Evolutionary conservation across 805 yeast genomes (phyloP).

Genomic region (Wickerhamomyces ciferrii): DNA sequence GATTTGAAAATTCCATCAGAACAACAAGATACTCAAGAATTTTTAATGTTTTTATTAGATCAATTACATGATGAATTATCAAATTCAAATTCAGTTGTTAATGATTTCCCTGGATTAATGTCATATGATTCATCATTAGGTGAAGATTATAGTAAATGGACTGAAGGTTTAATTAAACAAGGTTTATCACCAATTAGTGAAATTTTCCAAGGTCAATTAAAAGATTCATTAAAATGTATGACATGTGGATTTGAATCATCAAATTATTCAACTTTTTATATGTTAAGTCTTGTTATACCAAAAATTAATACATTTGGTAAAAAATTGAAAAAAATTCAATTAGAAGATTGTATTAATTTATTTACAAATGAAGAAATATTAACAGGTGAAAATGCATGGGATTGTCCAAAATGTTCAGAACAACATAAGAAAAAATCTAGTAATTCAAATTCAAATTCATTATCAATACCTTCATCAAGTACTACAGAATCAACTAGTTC

Average conservation of each 20-base stretch:
- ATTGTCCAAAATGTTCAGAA: conserved; percentile 62
- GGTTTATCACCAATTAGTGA: conserved; percentile 66
- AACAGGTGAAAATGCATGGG: conserved; percentile 77
- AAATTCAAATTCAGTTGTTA: conserved; percentile 29
- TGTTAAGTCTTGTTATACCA: conserved; percentile 61
- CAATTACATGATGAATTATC: conserved; percentile 63
- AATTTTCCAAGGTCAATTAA: conserved; percentile 69
- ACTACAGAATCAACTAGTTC: background rate
- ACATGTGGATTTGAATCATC: conserved; percentile 58
- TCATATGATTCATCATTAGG: conserved; percentile 25
- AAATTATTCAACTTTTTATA: conserved; percentile 57
- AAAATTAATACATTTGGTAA: conserved; percentile 23
- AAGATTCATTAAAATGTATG: conserved; percentile 56
- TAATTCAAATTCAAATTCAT: background rate
- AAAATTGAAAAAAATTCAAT: conserved; percentile 30
- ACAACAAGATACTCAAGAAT: conserved; percentile 82
- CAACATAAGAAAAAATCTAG: conserved; percentile 1
- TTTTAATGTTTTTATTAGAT: conserved; percentile 60
- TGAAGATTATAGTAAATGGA: conserved; percentile 60
- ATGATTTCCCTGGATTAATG: conserved; percentile 32
- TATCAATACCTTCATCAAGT: background rate
- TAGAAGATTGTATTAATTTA: conserved; percentile 60
- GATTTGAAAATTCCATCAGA: conserved; percentile 65
- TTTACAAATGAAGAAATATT: conserved; percentile 62
- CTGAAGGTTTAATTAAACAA: conserved; percentile 44